These are phyloP conservation scores for Lodderomyces elongisporus DNA, from an alignment of 1,139 yeast genomes.

Conservation along the genomic window DNA sequence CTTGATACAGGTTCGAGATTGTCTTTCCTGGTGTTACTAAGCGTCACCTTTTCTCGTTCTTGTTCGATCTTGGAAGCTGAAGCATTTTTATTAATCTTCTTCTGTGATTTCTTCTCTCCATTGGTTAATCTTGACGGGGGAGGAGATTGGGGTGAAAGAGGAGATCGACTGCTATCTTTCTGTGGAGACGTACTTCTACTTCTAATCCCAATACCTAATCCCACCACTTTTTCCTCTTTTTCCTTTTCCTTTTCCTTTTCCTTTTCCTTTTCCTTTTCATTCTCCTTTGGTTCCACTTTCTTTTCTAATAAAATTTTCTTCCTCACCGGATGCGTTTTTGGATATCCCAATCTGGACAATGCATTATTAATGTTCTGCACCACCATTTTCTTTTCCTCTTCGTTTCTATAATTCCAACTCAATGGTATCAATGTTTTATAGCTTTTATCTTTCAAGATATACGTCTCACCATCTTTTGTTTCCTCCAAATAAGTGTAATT, in stretches of 20 bases:
- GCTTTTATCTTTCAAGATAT: slow-evolving; percentile 37
- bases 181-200: slow-evolving; percentile 15
- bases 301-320: slow-evolving; percentile 20
- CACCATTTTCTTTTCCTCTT: slow-evolving; percentile 30
- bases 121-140: background rate
- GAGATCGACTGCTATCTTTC: slow-evolving; percentile 6
- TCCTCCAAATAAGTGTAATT: background rate
- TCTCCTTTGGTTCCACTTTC: background rate
- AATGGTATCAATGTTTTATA: slow-evolving; percentile 41
- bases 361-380: slow-evolving; percentile 35
- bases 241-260: slow-evolving; percentile 4
- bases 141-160: background rate
- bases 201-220: background rate
- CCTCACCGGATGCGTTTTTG: slow-evolving; percentile 43
- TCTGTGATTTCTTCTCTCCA: too few species aligned
- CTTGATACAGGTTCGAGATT: too few species aligned
- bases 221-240: too few species aligned
- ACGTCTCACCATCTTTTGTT: slow-evolving; percentile 8
- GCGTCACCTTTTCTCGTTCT: too few species aligned
- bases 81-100: too few species aligned
- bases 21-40: too few species aligned
- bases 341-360: slow-evolving; percentile 40
- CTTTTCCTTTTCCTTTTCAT: too few species aligned
- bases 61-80: too few species aligned
- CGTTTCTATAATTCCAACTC: slow-evolving; percentile 34